Conservation (phyloP, 2,329 filamentous ascomycete species). For the Lizonia empirigonia region DNA sequence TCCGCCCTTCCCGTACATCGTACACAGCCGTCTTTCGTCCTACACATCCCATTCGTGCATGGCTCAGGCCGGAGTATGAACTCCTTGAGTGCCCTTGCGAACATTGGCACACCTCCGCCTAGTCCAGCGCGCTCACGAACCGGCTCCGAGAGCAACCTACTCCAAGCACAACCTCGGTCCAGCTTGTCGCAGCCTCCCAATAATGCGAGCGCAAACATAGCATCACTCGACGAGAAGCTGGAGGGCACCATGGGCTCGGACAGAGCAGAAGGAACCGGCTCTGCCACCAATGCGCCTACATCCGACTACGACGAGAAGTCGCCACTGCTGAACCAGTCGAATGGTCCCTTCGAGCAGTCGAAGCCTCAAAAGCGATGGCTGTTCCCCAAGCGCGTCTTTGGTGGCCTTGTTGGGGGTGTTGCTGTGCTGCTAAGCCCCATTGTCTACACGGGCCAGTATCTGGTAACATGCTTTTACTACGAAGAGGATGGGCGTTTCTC, state of each 20-base stretch:
- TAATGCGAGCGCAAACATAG: conserved; percentile 43
- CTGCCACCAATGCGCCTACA: conserved; percentile 36
- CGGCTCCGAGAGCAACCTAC: conserved; percentile 57
- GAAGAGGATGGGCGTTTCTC: conserved; percentile 80
- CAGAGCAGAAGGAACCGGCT: conserved; percentile 21
- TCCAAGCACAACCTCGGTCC: conserved; percentile 34
- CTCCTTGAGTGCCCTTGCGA: conserved; percentile 91
- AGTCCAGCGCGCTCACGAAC: conserved; percentile 59
- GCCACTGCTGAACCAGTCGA: conserved; percentile 61
- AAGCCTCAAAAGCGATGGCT: conserved; percentile 51
- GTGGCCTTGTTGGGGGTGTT: conserved; percentile 74
- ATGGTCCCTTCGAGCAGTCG: conserved; percentile 41
- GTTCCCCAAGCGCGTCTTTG: conserved; percentile 72
- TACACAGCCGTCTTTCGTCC: neutral
- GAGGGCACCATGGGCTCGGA: conserved; percentile 40
- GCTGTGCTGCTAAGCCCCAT: conserved; percentile 80
- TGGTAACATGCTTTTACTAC: conserved; percentile 84
- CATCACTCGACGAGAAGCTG: conserved; percentile 31
- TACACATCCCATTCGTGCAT: conserved; percentile 39
- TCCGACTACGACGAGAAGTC: conserved; percentile 67
- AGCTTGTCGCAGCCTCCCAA: conserved; percentile 31
- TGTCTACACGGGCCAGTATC: conserved; percentile 78
- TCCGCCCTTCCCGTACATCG: neutral
- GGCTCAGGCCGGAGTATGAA: conserved; percentile 76
- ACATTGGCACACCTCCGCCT: conserved; percentile 64